A percentile compares a stretch with the other conserved stretches of the same genome.
Evolutionary conservation across 495 filamentous ascomycete genomes (phyloP).

Genomic region (Glarea lozoyensis): DNA sequence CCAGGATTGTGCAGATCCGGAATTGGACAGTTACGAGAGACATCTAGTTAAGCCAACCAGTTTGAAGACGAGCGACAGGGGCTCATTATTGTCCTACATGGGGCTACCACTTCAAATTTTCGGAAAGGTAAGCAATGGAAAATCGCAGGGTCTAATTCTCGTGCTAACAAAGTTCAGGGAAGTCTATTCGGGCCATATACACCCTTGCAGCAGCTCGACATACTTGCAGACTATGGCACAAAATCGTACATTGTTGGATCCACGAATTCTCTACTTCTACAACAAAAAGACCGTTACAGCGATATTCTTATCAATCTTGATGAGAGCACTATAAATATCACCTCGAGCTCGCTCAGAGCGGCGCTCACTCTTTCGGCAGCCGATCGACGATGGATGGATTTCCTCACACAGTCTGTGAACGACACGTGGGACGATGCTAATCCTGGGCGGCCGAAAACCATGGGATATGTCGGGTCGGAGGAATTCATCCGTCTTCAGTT

Average conservation of each 20-base stretch:
- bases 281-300: conserved; percentile 95
- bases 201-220: conserved; percentile 87
- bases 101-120: conserved; percentile 92
- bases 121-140: conserved; percentile 56
- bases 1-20: conserved; percentile 86
- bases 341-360: conserved; percentile 64
- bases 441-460: conserved; percentile 78
- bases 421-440: conserved; percentile 95
- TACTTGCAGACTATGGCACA: conserved; percentile 87
- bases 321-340: conserved; percentile 77
- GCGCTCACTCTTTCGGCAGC: conserved; percentile 76
- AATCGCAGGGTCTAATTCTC: background rate
- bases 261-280: conserved; percentile 86
- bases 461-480: conserved; percentile 93
- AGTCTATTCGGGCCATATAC: conserved; percentile 96
- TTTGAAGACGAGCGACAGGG: conserved; percentile 82
- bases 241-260: conserved; percentile 97
- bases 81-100: conserved; percentile 86
- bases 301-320: conserved; percentile 96
- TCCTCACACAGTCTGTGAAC: conserved; percentile 83
- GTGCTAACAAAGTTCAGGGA: conserved; percentile 42
- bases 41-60: conserved; percentile 70
- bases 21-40: conserved; percentile 74
- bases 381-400: conserved; percentile 94
- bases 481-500: conserved; percentile 98